Evolutionary conservation across 345 rosid species (phyloP).

Genomic region (Aquilaria malaccensis): DNA sequence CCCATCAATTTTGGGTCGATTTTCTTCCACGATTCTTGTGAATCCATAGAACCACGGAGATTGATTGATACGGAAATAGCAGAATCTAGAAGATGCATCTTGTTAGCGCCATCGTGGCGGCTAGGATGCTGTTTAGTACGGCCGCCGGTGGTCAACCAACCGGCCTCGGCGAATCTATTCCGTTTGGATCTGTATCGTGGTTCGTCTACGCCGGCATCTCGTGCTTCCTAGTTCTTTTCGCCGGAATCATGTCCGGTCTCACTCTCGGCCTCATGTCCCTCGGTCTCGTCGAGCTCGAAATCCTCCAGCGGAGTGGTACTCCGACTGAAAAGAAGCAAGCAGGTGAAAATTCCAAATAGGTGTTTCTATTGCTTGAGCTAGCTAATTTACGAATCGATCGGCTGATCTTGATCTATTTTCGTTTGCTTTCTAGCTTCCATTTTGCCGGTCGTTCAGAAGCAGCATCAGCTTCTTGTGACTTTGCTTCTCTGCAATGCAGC

Average conservation of each 20-base stretch:
- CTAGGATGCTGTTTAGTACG: slow-evolving; percentile 35
- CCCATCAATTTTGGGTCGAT: too few species aligned
- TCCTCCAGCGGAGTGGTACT: slow-evolving; percentile 92
- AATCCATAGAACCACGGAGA: too few species aligned
- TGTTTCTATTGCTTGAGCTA: not conserved
- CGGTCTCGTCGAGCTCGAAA: slow-evolving; percentile 94
- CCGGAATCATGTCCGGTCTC: slow-evolving; percentile 96
- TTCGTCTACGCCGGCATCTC: slow-evolving; percentile 62
- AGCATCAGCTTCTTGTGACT: slow-evolving; percentile 94
- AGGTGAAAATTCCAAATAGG: slow-evolving; percentile 24
- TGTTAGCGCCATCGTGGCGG: slow-evolving; percentile 53
- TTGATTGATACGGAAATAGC: too few species aligned
- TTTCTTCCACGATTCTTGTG: too few species aligned
- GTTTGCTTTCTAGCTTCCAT: slow-evolving; percentile 45
- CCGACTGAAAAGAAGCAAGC: slow-evolving; percentile 86
- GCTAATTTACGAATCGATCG: not conserved
- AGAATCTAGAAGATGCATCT: slow-evolving; percentile 37
- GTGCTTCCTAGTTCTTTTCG: slow-evolving; percentile 82
- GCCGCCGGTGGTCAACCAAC: slow-evolving; percentile 23
- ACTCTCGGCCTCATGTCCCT: slow-evolving; percentile 97
- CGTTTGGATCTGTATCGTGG: slow-evolving; percentile 58
- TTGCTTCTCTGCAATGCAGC: slow-evolving; percentile 81
- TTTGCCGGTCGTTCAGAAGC: slow-evolving; percentile 87
- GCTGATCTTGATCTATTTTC: not conserved
- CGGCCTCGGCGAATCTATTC: slow-evolving; percentile 31